Conservation (phyloP, 345 rosid genomes). For the Brassica nigra region DNA sequence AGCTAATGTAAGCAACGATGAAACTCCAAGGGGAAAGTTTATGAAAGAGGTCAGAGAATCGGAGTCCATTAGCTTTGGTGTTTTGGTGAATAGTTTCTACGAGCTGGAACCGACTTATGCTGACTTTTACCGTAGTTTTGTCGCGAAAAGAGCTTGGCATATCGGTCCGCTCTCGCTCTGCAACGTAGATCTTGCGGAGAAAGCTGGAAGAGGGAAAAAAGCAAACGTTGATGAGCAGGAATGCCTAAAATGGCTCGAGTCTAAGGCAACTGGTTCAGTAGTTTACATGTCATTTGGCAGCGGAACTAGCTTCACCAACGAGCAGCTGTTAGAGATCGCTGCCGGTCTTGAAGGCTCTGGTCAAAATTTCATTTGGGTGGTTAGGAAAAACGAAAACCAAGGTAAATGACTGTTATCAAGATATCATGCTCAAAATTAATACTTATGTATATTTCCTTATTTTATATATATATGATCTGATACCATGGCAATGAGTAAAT, state of each 20-base stretch:
- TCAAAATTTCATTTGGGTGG: slow-evolving; percentile 57
- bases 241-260: slow-evolving; percentile 48
- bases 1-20: slow-evolving; percentile 36
- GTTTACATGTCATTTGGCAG: slow-evolving; percentile 54
- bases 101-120: slow-evolving; percentile 64
- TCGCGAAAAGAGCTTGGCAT: slow-evolving; percentile 47
- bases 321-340: slow-evolving; percentile 48
- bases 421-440: neutral
- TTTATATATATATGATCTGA: neutral
- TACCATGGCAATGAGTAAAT: neutral
- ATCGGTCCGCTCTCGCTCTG: slow-evolving; percentile 49
- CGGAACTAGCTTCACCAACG: slow-evolving; percentile 27
- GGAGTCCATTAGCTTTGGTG: slow-evolving; percentile 56
- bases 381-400: slow-evolving; percentile 30
- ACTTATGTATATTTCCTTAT: neutral
- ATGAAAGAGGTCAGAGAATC: slow-evolving; percentile 36
- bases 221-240: slow-evolving; percentile 40
- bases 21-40: slow-evolving; percentile 23
- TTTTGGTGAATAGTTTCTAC: slow-evolving; percentile 67
- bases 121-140: slow-evolving; percentile 47
- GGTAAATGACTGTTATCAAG: neutral
- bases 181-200: slow-evolving; percentile 29
- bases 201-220: slow-evolving; percentile 42
- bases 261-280: slow-evolving; percentile 44
- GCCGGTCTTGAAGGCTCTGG: slow-evolving; percentile 45